Base-by-base conservation (phyloP, 805 yeast species). In the Pichia cabralensis region DNA sequence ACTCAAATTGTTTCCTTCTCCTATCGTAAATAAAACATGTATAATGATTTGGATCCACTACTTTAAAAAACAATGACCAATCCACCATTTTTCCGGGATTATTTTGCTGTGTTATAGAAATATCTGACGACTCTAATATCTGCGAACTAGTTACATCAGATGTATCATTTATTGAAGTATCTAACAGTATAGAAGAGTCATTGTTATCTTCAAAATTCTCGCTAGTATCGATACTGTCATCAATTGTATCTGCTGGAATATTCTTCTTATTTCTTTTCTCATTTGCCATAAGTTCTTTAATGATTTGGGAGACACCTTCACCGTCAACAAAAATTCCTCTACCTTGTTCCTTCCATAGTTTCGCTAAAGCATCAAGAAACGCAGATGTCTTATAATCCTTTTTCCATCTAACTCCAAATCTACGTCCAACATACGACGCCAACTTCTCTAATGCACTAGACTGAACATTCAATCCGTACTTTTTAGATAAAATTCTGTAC, bases 401-500 rank as follows among this genome's bases (percentile, higher is more conserved):
- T 47, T 82, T 71, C 97, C 98, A 89, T 32, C 85, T 86, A 7
- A 71, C 71, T 9, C 97, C 97, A 56, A 77, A 88, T 28, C 69
- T 68, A 27, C 64, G 65, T 3, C 96, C 92, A 18, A 92, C 65
- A 34, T 74, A 69, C n/a, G 74, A 76, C 1, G 96, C 82, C 22
- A 92, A 60, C 1, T 70, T 69, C 28, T 66, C 70, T 12, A 92
- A 62, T 0, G 96, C 97, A 43, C 81, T 78, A 0, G 96, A 77
- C 49, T 89, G 85, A 43, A 92, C 71, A 54, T 86, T 86, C 20
- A 92, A 68, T 0, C 96, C 96, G 53, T 85, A 89, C 52, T 89
- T 92, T 57, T 86, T 89, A 5, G 97, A 83, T 8, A 92, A 57
- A 2, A 89, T 72, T 26, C 98, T 65, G 55, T 88, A 92, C 0